Base-by-base conservation (phyloP, 495 filamentous ascomycete species). In the Aspergillus hancockii region DNA sequence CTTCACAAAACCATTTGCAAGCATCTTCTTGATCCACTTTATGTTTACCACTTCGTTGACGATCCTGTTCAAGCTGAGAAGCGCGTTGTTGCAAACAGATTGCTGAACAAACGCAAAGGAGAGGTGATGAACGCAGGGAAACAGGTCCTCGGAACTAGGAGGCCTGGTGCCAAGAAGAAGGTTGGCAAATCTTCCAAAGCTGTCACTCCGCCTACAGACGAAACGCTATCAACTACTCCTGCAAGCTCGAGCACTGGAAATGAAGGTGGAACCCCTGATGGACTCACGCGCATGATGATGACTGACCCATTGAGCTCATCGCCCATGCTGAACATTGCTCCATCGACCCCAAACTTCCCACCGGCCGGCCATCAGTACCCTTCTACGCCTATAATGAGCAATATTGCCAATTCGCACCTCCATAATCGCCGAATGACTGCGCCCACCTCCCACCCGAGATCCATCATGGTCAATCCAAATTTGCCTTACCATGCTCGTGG, bases 1-100 rank as follows among this genome's bases (percentile, higher is more conserved):
- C 22, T 46, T 8, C 71, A 71, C 43, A 76, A 78, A 55, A 73
- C 74, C 0, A 69, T 76, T 14, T 74, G 72, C 63, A 76, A 77
- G 60, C 75, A 78, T 45, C 41, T 77, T 12, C 49, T 77, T 16
- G 73, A 71, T 38, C 53, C 71, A 0, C 25, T 56, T 4, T 77
- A 71, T 47, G 49, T 70, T 22, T 36, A 67, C 36, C 18, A 28
- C 0, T 63, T 79, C 22, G 62, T 75, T n/a, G 69, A 76, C 16
- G 72, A 79, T 32, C 76, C 76, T 10, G 12, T 52, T 1, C 60
- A 36, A 3, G 58, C 64, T 8, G 13, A 52, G 12, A 67, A 66
- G 38, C 65, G 70, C 25, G 64, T 72, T n/a, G 30, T 52, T 5
- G 23, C 59, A 5, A 72, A 72, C 62, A 67, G 66, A 38, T 28